phyloP scores from a whole-genome alignment of 768 basidiomycete genomes.

The Podaxis mareebaensis region DNA sequence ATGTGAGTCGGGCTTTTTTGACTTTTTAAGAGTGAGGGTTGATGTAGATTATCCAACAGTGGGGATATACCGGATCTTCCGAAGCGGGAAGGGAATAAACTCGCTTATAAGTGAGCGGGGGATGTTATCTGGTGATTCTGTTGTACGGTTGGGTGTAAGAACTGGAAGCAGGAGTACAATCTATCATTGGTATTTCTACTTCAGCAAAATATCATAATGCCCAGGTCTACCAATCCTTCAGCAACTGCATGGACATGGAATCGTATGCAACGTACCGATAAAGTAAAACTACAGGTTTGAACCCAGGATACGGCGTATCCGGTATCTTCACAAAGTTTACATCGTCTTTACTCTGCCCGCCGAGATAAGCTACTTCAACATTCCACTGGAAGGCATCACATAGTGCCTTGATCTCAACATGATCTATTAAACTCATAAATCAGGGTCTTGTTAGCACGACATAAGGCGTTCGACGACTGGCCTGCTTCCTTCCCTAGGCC shows the following conservation, averaged over 20 bases:
- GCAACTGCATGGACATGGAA: not conserved
- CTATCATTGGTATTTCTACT: constrained; percentile 2
- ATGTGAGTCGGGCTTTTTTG: constrained; percentile 18
- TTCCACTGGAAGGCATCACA: constrained; percentile 66
- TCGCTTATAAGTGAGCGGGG: too few relatives aligned
- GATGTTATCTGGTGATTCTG: too few relatives aligned
- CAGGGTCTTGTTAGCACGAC: not conserved
- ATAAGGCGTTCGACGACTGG: constrained; percentile 24
- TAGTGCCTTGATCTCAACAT: constrained; percentile 81
- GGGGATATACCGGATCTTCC: constrained; percentile 18
- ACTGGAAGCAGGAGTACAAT: not conserved
- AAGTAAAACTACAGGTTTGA: constrained; percentile 63
- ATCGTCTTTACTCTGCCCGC: constrained; percentile 54
- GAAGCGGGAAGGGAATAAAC: not conserved
- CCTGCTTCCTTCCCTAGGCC: constrained; percentile 83
- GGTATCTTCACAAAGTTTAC: constrained; percentile 73
- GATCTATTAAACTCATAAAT: constrained; percentile 44
- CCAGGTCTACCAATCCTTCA: constrained; percentile 58
- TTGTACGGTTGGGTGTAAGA: not conserved
- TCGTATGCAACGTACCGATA: constrained; percentile 55
- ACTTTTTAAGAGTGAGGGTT: not conserved
- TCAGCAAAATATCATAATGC: constrained; percentile 77
- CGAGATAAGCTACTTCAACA: constrained; percentile 78
- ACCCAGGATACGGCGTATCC: constrained; percentile 41
- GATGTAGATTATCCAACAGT: constrained; percentile 10